Percentiles rank a stretch among this genome's conserved stretches.
These are phyloP conservation scores for Microthyrium microscopicum DNA, from an alignment of 2,329 filamentous ascomycete species.

Conservation along the genomic window DNA sequence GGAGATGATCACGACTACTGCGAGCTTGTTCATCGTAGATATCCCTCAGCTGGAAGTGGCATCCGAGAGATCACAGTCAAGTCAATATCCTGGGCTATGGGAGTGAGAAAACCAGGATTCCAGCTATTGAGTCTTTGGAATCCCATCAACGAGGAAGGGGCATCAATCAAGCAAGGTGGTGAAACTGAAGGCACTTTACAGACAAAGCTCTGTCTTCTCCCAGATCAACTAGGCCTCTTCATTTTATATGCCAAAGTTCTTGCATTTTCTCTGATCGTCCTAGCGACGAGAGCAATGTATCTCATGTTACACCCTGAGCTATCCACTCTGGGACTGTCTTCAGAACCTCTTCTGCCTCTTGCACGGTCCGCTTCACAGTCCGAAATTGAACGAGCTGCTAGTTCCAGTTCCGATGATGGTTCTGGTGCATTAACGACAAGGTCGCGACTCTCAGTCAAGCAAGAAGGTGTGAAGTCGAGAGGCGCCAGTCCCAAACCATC, in stretches of 20 bases:
- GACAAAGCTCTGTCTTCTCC: slow-evolving; percentile 78
- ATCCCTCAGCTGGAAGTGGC: slow-evolving; percentile 39
- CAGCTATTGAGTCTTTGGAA: slow-evolving; percentile 85
- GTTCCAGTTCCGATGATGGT: slow-evolving; percentile 8
- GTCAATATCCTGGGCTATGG: slow-evolving; percentile 91
- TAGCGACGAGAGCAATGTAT: slow-evolving; percentile 27
- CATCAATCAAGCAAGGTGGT: slow-evolving; percentile 22
- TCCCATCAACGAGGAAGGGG: slow-evolving; percentile 46
- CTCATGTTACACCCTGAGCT: slow-evolving; percentile 6
- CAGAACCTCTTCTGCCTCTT: slow-evolving; percentile 17
- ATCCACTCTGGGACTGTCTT: slow-evolving; percentile 5
- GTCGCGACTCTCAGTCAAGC: slow-evolving; percentile 10
- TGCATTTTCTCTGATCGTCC: slow-evolving; percentile 31
- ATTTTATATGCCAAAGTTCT: slow-evolving; percentile 57
- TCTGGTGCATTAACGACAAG: slow-evolving; percentile 8
- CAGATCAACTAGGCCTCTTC: slow-evolving; percentile 73
- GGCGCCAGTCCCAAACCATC: slow-evolving; percentile 20
- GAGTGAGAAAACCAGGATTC: slow-evolving; percentile 74
- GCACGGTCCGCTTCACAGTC: slow-evolving; percentile 12
- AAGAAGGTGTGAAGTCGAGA: slow-evolving; percentile 15
- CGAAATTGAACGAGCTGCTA: slow-evolving; percentile 15
- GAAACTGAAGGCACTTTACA: slow-evolving; percentile 46
- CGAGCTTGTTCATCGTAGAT: slow-evolving; percentile 61
- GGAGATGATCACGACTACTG: slow-evolving; percentile 98
- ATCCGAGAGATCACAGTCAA: slow-evolving; percentile 82